A percentile compares a stretch with the other conserved stretches of the same genome.
Evolutionary conservation across 495 filamentous ascomycete genomes (phyloP).

Genomic region (Tuber calosporum): DNA sequence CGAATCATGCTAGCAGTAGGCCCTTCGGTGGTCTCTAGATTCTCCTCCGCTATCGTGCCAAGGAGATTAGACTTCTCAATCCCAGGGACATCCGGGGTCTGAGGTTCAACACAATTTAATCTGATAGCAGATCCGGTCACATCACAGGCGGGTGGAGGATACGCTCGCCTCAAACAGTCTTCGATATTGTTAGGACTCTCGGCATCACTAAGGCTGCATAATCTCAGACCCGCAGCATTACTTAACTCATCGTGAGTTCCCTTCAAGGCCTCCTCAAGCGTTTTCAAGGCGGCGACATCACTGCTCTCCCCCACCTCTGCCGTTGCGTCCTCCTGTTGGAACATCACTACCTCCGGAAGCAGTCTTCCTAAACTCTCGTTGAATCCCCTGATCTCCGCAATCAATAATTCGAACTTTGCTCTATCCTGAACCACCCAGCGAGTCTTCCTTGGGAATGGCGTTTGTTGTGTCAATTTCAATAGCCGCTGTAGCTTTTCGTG

Average conservation of each 20-base stretch:
- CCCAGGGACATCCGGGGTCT: background rate
- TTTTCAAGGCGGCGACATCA: conserved; percentile 4
- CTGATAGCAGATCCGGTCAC: background rate
- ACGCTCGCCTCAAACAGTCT: background rate
- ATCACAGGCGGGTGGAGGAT: background rate
- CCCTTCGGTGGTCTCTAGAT: background rate
- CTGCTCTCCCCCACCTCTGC: conserved; percentile 8
- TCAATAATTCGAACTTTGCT: conserved; percentile 8
- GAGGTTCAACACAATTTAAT: background rate
- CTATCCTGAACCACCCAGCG: conserved; percentile 9
- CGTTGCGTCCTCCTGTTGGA: conserved; percentile 5
- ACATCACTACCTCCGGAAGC: background rate
- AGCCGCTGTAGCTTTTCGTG: background rate
- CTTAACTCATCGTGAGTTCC: conserved; percentile 2
- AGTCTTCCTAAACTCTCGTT: conserved; percentile 6
- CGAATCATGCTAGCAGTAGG: background rate
- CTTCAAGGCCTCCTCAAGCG: conserved; percentile 6
- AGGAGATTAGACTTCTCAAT: background rate
- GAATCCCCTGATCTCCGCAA: conserved; percentile 1
- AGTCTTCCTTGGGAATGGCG: conserved; percentile 2
- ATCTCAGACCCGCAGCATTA: background rate
- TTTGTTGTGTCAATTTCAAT: background rate
- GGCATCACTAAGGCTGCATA: background rate
- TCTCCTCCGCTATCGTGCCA: background rate
- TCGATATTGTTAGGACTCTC: background rate